Conservation (phyloP, 139 green algal species). For the Chlamydomonas asymmetrica region DNA sequence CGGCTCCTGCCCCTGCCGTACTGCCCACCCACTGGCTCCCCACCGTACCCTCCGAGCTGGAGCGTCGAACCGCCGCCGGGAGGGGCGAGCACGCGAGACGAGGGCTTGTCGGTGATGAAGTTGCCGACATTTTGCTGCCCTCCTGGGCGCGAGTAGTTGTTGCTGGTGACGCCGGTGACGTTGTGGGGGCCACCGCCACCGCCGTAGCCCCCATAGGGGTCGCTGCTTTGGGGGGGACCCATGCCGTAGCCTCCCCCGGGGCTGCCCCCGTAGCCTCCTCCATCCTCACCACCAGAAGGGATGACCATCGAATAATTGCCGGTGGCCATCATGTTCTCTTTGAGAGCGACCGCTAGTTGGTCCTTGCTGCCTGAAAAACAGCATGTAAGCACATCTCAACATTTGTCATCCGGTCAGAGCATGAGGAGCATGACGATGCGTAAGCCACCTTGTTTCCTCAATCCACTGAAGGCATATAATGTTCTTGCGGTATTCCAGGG, state of each 20-base stretch:
- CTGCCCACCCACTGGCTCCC: no score
- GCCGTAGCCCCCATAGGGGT: no score
- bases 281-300: no score
- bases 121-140: constrained; percentile 42
- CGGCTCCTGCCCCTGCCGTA: not conserved
- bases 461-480: not conserved
- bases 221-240: no score
- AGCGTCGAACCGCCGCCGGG: not conserved
- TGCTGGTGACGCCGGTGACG: constrained; percentile 10
- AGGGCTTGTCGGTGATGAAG: constrained; percentile 23
- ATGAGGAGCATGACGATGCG: not conserved
- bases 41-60: no score
- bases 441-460: not conserved
- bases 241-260: no score
- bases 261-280: no score
- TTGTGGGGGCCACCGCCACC: no score
- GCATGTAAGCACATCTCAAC: not conserved
- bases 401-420: not conserved
- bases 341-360: constrained; percentile 15
- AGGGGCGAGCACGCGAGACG: not conserved
- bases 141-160: constrained; percentile 45
- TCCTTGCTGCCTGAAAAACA: not conserved
- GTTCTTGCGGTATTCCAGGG: no score
- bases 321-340: constrained; percentile 21
- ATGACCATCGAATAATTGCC: constrained; percentile 18